Conservation (phyloP, 768 basidiomycete genomes). For the Phaeotremella skinneri region DNA sequence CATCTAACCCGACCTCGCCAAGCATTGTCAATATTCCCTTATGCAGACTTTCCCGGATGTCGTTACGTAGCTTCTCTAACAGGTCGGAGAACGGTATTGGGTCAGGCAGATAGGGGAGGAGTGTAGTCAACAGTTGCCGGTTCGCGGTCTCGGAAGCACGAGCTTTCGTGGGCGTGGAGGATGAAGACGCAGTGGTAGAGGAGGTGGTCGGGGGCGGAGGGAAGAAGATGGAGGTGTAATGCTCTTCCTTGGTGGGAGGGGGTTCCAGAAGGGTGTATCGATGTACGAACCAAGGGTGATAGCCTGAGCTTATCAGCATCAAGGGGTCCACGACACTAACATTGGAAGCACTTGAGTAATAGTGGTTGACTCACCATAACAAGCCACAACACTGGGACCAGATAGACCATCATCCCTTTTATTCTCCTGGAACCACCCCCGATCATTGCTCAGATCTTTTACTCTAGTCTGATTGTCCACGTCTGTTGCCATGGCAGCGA, state of each 20-base stretch:
- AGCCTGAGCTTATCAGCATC: slow-evolving; percentile 64
- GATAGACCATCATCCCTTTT: too few species aligned
- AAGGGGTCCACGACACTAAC: not conserved
- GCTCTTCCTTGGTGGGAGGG: slow-evolving; percentile 61
- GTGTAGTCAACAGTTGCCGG: slow-evolving; percentile 57
- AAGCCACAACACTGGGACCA: slow-evolving; percentile 61
- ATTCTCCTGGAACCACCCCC: too few species aligned
- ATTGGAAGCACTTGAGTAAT: not conserved
- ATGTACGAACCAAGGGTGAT: slow-evolving; percentile 93
- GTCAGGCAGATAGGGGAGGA: slow-evolving; percentile 69
- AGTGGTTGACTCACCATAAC: slow-evolving; percentile 68
- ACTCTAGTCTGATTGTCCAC: slow-evolving; percentile 70
- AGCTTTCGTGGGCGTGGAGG: too few species aligned
- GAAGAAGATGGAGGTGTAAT: slow-evolving; percentile 73
- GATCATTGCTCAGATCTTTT: slow-evolving; percentile 59
- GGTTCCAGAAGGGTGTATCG: slow-evolving; percentile 59
- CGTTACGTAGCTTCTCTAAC: slow-evolving; percentile 60
- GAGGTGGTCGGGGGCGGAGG: slow-evolving; percentile 44
- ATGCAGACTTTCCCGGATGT: slow-evolving; percentile 62
- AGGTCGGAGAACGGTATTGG: slow-evolving; percentile 65
- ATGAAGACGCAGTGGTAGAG: slow-evolving; percentile 23
- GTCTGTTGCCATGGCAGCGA: slow-evolving; percentile 71
- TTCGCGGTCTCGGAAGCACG: too few species aligned
- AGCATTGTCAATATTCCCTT: slow-evolving; percentile 63
- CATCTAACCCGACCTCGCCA: slow-evolving; percentile 91